Evolutionary conservation across 352 stramenopile genomes (phyloP).

Genomic region (Phytophthora fragariaefolia): DNA sequence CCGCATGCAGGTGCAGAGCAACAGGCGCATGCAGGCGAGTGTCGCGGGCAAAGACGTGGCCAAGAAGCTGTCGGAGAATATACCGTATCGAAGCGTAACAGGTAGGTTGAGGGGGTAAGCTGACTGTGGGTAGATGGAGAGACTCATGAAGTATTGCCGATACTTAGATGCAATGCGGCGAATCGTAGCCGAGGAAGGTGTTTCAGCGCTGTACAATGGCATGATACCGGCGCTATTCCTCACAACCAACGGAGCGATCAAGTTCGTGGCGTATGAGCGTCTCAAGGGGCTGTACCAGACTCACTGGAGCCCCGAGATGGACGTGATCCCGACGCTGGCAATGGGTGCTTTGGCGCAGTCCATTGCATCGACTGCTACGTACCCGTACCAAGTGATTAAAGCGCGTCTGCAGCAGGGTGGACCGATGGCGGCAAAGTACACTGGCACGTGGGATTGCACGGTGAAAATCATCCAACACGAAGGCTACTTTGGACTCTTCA

Average conservation of each 20-base stretch:
- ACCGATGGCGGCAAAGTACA: slow-evolving; percentile 84
- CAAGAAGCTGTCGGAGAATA: slow-evolving; percentile 56
- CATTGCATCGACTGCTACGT: slow-evolving; percentile 90
- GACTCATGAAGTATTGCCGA: slow-evolving; percentile 5
- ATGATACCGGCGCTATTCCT: slow-evolving; percentile 95
- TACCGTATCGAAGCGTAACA: slow-evolving; percentile 73
- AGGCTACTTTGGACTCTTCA: slow-evolving; percentile 94
- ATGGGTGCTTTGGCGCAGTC: slow-evolving; percentile 86
- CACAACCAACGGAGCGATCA: slow-evolving; percentile 97
- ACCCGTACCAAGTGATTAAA: slow-evolving; percentile 98
- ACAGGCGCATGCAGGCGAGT: slow-evolving; percentile 50
- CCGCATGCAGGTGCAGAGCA: slow-evolving; percentile 93
- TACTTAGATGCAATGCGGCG: slow-evolving; percentile 89
- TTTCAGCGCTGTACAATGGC: slow-evolving; percentile 95
- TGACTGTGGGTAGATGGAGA: slow-evolving; percentile 1
- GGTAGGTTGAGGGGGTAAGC: slow-evolving; percentile 32
- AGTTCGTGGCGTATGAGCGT: slow-evolving; percentile 89
- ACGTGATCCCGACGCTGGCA: slow-evolving; percentile 66
- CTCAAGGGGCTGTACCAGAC: slow-evolving; percentile 72
- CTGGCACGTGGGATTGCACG: slow-evolving; percentile 90
- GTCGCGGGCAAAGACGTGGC: slow-evolving; percentile 60
- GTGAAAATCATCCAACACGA: slow-evolving; percentile 92
- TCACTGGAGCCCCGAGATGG: slow-evolving; percentile 71
- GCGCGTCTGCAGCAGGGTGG: slow-evolving; percentile 94
- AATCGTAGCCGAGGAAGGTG: slow-evolving; percentile 96